Conservation (phyloP, 768 basidiomycete genomes). For the Tubosaeta sp. region DNA sequence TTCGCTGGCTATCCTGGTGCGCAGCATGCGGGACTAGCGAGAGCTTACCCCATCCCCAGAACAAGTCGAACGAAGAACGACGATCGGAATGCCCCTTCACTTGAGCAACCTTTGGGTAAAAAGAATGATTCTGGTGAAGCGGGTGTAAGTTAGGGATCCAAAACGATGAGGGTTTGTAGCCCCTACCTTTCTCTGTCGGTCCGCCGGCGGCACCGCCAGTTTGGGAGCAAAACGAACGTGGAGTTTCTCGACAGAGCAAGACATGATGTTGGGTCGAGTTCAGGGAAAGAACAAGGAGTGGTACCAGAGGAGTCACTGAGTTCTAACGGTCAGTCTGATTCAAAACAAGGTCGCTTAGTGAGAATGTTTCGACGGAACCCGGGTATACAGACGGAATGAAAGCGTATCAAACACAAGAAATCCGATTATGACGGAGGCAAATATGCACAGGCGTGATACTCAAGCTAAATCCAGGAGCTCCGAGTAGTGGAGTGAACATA, state of each 20-base stretch:
- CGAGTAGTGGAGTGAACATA: not conserved
- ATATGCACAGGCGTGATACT: constrained; percentile 7
- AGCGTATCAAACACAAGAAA: constrained; percentile 5
- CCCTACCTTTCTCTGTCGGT: constrained; percentile 32
- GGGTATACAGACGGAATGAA: not conserved
- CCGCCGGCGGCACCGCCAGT: constrained; percentile 29
- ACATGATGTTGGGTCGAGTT: constrained; percentile 18
- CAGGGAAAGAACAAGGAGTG: not conserved
- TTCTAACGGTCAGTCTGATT: constrained; percentile 7
- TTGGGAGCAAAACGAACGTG: constrained; percentile 33
- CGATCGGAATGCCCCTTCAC: constrained; percentile 32
- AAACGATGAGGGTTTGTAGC: not conserved
- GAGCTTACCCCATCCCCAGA: constrained; percentile 33
- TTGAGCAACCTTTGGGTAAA: constrained; percentile 42
- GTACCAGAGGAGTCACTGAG: too few species aligned
- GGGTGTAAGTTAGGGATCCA: not conserved
- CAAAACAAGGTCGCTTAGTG: constrained; percentile 1
- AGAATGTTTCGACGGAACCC: not conserved
- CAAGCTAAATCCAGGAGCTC: constrained; percentile 6
- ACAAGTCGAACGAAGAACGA: constrained; percentile 33
- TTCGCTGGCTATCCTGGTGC: not conserved
- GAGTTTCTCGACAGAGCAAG: constrained; percentile 9
- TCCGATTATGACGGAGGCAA: constrained; percentile 7
- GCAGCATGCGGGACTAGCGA: constrained; percentile 16
- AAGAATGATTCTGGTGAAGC: constrained; percentile 20